Percentiles rank a stretch among this genome's conserved stretches.
phyloP scores from a whole-genome alignment of 768 basidiomycete species.

The Russula griseocarnosa region DNA sequence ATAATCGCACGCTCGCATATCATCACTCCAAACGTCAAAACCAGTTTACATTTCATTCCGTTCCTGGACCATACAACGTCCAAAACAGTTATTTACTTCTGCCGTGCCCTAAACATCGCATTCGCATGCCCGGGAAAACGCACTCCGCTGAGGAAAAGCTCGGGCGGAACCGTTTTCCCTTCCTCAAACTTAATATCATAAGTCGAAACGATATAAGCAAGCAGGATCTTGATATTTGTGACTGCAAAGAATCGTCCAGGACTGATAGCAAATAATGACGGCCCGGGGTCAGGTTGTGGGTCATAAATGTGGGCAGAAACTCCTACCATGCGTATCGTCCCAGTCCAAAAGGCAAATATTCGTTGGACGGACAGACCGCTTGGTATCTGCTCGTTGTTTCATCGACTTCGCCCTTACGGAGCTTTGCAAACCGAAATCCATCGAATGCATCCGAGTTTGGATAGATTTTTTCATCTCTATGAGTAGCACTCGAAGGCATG shows the following conservation, averaged over 20 bases:
- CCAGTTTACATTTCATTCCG: not conserved
- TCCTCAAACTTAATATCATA: not conserved
- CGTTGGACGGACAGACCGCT: not conserved
- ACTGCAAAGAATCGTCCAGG: not conserved
- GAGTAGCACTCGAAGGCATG: constrained; percentile 35
- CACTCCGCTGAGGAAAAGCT: not conserved
- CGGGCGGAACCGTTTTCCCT: not conserved
- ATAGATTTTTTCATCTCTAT: constrained; percentile 43
- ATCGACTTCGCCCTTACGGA: constrained; percentile 29
- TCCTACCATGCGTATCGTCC: not conserved
- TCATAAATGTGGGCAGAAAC: too few relatives aligned
- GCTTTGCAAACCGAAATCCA: constrained; percentile 40
- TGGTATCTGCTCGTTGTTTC: too few relatives aligned
- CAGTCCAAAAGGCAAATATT: not conserved
- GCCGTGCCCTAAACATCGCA: too few relatives aligned
- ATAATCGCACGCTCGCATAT: too few relatives aligned
- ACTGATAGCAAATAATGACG: too few relatives aligned
- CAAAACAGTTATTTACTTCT: too few relatives aligned
- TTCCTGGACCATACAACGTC: too few relatives aligned
- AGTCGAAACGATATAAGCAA: not conserved
- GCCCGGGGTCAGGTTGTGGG: too few relatives aligned
- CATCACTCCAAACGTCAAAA: too few relatives aligned
- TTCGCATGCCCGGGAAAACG: not conserved
- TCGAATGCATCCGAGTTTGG: constrained; percentile 40
- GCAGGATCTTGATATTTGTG: not conserved